Evolutionary conservation across 257 asterid species (phyloP).

Genomic region (Nicotiana obtusifolia): DNA sequence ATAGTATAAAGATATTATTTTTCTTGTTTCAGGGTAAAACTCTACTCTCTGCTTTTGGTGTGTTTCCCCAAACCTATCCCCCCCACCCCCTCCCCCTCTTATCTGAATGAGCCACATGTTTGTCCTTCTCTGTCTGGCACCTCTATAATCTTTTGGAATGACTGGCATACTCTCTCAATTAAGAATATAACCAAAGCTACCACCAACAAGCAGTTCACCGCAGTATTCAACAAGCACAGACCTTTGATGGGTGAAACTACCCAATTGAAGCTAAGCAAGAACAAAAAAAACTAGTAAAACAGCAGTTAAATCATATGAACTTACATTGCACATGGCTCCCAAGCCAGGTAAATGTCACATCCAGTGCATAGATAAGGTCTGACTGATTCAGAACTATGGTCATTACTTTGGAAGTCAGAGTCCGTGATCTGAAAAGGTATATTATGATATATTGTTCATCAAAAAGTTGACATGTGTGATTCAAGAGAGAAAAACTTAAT

Average conservation of each 20-base stretch:
- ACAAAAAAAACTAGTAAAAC: background rate
- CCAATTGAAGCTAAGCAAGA: background rate
- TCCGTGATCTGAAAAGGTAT: background rate
- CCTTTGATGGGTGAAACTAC: too few species aligned
- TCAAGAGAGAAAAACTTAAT: background rate
- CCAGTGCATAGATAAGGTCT: constrained; percentile 94
- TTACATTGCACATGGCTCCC: constrained; percentile 96
- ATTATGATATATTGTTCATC: background rate
- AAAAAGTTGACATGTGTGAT: background rate
- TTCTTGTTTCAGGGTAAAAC: background rate
- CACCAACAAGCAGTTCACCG: too few species aligned
- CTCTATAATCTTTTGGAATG: too few species aligned
- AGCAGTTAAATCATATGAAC: constrained; percentile 17
- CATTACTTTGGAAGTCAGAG: background rate
- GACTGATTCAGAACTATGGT: constrained; percentile 20
- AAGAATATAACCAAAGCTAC: too few species aligned
- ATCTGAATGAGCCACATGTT: too few species aligned
- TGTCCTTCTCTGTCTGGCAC: too few species aligned
- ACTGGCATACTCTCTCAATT: too few species aligned
- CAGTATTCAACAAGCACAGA: too few species aligned
- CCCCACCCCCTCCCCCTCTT: too few species aligned
- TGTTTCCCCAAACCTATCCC: too few species aligned
- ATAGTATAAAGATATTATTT: too few species aligned
- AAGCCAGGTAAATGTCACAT: constrained; percentile 81
- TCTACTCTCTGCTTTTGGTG: background rate